Percentiles rank a stretch among this genome's conserved stretches.
These are phyloP conservation scores for Pseudocercospora fuligena DNA, from an alignment of 2,329 filamentous ascomycete genomes.

Conservation along the genomic window DNA sequence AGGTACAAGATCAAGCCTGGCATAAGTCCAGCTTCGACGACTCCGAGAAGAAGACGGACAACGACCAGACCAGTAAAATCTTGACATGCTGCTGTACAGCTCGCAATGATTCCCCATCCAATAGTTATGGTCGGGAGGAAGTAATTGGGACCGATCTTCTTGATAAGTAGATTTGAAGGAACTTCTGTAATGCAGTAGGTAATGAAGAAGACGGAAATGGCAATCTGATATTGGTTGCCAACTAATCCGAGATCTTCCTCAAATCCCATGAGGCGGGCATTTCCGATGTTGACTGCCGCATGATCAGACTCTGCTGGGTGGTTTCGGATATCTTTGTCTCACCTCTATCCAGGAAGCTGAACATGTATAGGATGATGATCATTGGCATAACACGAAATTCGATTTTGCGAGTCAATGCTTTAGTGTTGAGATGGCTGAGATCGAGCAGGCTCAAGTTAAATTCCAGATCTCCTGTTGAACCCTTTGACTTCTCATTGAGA, in stretches of 20 bases:
- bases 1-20: conserved; percentile 55
- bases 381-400: conserved; percentile 70
- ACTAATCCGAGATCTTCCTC: conserved; percentile 19
- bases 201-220: conserved; percentile 27
- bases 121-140: conserved; percentile 16
- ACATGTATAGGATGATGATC: conserved; percentile 74
- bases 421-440: conserved; percentile 20
- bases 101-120: conserved; percentile 21
- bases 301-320: conserved; percentile 1
- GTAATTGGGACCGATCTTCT: conserved; percentile 18
- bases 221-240: conserved; percentile 23
- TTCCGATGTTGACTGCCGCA: conserved; percentile 20
- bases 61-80: conserved; percentile 17
- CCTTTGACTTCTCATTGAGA: not conserved
- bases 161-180: conserved; percentile 24
- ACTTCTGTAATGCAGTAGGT: conserved; percentile 25
- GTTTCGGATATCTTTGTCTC: not conserved
- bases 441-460: not conserved
- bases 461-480: not conserved
- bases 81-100: conserved; percentile 14
- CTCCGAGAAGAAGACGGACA: conserved; percentile 23
- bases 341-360: conserved; percentile 67
- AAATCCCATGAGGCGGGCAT: conserved; percentile 17
- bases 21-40: conserved; percentile 19
- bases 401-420: conserved; percentile 69